These are phyloP conservation scores for Echinochloa phyllopogon DNA, from an alignment of 176 grass and related monocot genomes.

Conservation along the genomic window DNA sequence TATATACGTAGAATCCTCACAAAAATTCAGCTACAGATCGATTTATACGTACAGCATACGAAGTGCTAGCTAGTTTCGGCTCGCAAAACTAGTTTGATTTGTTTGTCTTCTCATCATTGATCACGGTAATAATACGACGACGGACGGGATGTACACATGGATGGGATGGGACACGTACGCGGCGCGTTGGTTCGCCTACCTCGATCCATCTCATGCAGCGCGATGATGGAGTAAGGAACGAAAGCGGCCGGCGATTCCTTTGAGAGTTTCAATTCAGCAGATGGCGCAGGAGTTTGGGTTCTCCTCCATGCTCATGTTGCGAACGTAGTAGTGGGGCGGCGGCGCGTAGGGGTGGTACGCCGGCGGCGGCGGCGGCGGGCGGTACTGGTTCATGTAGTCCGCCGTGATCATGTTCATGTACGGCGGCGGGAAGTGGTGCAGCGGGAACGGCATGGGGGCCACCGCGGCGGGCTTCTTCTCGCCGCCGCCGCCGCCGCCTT, in stretches of 20 bases:
- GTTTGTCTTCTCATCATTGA: neutral
- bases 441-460: neutral
- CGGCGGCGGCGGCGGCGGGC: slow-evolving; percentile 22
- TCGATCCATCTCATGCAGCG: slow-evolving; percentile 16
- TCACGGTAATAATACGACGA: neutral
- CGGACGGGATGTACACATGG: slow-evolving; percentile 34
- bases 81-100: slow-evolving; percentile 2
- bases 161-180: neutral
- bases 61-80: neutral
- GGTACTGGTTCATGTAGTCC: slow-evolving; percentile 63
- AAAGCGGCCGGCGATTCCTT: neutral
- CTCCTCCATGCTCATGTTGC: slow-evolving; percentile 77
- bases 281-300: slow-evolving; percentile 88
- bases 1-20: neutral
- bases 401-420: slow-evolving; percentile 43
- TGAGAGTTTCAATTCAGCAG: slow-evolving; percentile 38
- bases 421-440: slow-evolving; percentile 26
- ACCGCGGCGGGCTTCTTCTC: slow-evolving; percentile 25
- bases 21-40: neutral
- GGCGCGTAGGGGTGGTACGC: slow-evolving; percentile 23
- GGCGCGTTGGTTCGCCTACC: neutral
- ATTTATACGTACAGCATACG: neutral
- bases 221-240: neutral
- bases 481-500: neutral
- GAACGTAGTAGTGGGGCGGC: slow-evolving; percentile 55